Evolutionary conservation across 768 basidiomycete genomes (phyloP).

Genomic region (Serendipita sp.): DNA sequence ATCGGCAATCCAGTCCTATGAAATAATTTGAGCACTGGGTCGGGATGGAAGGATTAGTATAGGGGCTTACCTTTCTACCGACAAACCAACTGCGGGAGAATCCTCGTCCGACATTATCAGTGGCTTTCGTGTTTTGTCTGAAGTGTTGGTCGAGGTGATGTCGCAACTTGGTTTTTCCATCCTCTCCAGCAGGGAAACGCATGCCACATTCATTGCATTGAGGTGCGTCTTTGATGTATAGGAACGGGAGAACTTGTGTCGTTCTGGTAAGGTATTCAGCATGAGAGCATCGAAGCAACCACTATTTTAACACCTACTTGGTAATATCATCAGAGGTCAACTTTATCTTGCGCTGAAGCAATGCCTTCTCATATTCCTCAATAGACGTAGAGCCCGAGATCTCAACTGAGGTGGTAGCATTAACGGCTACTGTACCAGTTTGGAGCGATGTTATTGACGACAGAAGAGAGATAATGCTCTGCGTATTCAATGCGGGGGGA

Average conservation of each 20-base stretch:
- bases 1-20: constrained; percentile 81
- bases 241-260: constrained; percentile 43
- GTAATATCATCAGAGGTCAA: constrained; percentile 55
- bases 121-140: constrained; percentile 74
- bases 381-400: not conserved
- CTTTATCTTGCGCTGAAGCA: constrained; percentile 45
- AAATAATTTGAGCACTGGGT: not conserved
- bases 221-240: constrained; percentile 59
- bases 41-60: not conserved
- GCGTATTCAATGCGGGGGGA: constrained; percentile 15
- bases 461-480: constrained; percentile 4
- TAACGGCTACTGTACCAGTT: not conserved
- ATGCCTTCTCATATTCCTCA: constrained; percentile 36
- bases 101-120: constrained; percentile 63
- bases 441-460: constrained; percentile 3
- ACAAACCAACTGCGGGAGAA: constrained; percentile 82
- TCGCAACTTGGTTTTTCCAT: constrained; percentile 64
- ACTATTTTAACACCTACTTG: constrained; percentile 32
- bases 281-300: not conserved
- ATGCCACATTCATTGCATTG: constrained; percentile 92
- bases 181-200: constrained; percentile 58
- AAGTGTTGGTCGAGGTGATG: constrained; percentile 96
- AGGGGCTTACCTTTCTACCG: constrained; percentile 52
- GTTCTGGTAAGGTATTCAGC: constrained; percentile 25
- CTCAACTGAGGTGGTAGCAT: constrained; percentile 1